phyloP scores from a whole-genome alignment of 129 eudicot genomes.

The Centella asiatica region DNA sequence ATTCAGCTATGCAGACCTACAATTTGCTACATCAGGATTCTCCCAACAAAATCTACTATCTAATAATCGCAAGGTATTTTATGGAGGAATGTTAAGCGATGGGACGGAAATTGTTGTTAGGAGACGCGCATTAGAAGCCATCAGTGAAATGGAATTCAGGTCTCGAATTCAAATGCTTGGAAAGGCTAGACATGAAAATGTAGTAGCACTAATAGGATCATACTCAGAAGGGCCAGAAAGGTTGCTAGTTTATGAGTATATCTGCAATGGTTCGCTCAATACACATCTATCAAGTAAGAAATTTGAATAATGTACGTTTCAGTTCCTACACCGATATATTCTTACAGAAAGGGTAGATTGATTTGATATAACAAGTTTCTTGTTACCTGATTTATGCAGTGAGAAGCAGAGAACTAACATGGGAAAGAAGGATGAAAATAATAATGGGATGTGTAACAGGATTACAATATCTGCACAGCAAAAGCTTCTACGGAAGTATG shows the following conservation, averaged over 20 bases:
- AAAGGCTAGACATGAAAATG: slow-evolving; percentile 35
- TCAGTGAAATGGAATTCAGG: slow-evolving; percentile 25
- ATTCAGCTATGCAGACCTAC: slow-evolving; percentile 28
- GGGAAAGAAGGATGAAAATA: slow-evolving; percentile 47
- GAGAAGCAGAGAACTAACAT: slow-evolving; percentile 29
- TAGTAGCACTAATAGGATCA: slow-evolving; percentile 36
- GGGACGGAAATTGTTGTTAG: slow-evolving; percentile 23
- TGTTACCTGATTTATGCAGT: slow-evolving; percentile 6
- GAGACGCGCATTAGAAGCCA: slow-evolving; percentile 30
- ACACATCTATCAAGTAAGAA: slow-evolving; percentile 34
- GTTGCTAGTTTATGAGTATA: slow-evolving; percentile 38
- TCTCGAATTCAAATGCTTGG: slow-evolving; percentile 24
- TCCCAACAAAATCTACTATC: slow-evolving; percentile 21
- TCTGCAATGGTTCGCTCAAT: slow-evolving; percentile 34
- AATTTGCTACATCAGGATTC: slow-evolving; percentile 28
- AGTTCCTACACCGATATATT: neutral
- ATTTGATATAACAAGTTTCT: neutral
- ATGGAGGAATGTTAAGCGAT: slow-evolving; percentile 13
- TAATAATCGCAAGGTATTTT: slow-evolving; percentile 17
- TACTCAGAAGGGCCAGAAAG: slow-evolving; percentile 29
- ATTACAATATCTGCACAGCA: slow-evolving; percentile 28
- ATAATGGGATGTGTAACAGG: slow-evolving; percentile 37
- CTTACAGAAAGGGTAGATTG: too few species aligned
- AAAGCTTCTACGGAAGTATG: slow-evolving; percentile 31
- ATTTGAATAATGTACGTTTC: neutral